These are phyloP conservation scores for Solanum lignicaule DNA, from an alignment of 257 asterid genomes.

Conservation along the genomic window DNA sequence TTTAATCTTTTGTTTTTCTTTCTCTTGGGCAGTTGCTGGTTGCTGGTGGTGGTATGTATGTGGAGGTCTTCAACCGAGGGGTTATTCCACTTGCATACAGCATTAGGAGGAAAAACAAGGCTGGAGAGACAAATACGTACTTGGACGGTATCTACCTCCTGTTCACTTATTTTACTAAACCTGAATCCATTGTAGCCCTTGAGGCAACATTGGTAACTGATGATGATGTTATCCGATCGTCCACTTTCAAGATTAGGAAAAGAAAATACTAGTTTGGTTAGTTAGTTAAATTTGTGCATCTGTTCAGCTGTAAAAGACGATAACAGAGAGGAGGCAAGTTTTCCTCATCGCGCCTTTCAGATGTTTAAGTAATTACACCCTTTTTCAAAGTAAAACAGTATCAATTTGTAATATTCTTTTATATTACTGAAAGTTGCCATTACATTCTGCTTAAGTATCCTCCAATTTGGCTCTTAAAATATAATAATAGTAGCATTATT, in stretches of 20 bases:
- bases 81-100: conserved; percentile 88
- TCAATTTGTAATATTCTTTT: not conserved
- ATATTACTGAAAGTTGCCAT: not conserved
- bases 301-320: conserved; percentile 4
- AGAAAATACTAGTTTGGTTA: conserved; percentile 30
- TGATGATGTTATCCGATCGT: conserved; percentile 67
- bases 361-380: not conserved
- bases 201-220: conserved; percentile 43
- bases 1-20: not conserved
- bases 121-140: conserved; percentile 87
- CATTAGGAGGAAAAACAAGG: conserved; percentile 73
- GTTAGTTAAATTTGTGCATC: not conserved
- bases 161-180: conserved; percentile 88
- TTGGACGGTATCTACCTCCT: conserved; percentile 91
- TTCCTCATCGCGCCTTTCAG: not conserved
- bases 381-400: not conserved
- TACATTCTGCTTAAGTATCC: not conserved
- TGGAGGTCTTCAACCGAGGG: conserved; percentile 91
- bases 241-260: conserved; percentile 75
- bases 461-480: not conserved
- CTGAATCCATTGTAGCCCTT: conserved; percentile 49
- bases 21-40: conserved; percentile 56
- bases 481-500: not conserved
- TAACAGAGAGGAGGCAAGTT: not conserved
- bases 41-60: conserved; percentile 97